Percentiles rank a stretch among this genome's conserved stretches.
These are phyloP conservation scores for Curvularia spicifera DNA, from an alignment of 2,329 filamentous ascomycete genomes.

Conservation along the genomic window DNA sequence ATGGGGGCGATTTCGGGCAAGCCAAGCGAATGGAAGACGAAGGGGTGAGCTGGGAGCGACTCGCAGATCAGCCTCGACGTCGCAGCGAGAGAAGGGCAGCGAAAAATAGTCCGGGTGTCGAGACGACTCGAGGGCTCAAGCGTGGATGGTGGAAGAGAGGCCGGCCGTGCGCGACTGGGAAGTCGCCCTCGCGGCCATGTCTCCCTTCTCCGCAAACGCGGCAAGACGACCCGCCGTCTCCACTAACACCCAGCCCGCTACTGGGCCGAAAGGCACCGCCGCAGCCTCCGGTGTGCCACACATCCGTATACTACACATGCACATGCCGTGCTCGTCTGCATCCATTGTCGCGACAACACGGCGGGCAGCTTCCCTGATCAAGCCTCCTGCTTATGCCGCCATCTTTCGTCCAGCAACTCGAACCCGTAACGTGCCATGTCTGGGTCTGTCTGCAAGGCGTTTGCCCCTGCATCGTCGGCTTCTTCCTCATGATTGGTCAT, in stretches of 20 bases:
- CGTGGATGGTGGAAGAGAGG: constrained; percentile 19
- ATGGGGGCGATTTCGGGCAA: constrained; percentile 23
- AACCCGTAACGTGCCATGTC: constrained; percentile 10
- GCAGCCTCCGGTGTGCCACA: background rate
- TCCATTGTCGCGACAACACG: background rate
- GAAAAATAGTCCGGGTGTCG: constrained; percentile 13
- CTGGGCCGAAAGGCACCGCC: constrained; percentile 14
- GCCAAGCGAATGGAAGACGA: constrained; percentile 24
- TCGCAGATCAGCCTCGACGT: constrained; percentile 8
- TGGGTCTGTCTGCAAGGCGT: constrained; percentile 3
- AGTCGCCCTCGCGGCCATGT: constrained; percentile 28
- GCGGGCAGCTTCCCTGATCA: background rate
- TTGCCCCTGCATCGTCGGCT: constrained; percentile 15
- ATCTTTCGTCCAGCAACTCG: background rate
- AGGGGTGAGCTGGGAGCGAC: background rate
- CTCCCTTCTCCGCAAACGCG: constrained; percentile 31
- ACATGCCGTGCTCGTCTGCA: background rate
- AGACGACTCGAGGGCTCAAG: constrained; percentile 10
- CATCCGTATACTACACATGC: background rate
- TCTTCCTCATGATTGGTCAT: constrained; percentile 3
- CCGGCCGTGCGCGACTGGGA: constrained; percentile 31
- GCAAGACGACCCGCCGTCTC: constrained; percentile 34
- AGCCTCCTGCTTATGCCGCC: constrained; percentile 2
- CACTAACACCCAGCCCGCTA: constrained; percentile 13
- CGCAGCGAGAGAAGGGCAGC: constrained; percentile 6